These are phyloP conservation scores for Corinectria fuckeliana DNA, from an alignment of 2,329 filamentous ascomycete species.

Conservation along the genomic window DNA sequence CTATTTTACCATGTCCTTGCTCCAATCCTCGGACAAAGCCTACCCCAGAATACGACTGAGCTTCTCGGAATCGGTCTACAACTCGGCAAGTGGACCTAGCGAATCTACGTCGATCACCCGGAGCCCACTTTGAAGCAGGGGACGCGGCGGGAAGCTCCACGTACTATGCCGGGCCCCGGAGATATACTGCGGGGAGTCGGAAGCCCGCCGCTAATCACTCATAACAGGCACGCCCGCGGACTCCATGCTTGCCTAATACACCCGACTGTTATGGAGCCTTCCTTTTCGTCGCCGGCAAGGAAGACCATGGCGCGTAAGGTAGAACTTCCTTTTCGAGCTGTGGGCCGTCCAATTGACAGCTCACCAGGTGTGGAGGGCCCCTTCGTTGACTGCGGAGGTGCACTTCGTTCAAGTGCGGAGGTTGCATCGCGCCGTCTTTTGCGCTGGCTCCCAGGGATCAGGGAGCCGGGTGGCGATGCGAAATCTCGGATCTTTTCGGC, in stretches of 20 bases:
- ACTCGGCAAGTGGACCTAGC: background rate
- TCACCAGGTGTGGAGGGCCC: slow-evolving; percentile 5
- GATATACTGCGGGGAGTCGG: slow-evolving; percentile 13
- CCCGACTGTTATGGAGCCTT: background rate
- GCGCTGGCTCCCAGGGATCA: slow-evolving; percentile 10
- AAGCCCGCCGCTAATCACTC: slow-evolving; percentile 9
- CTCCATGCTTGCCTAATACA: background rate
- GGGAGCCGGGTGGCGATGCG: background rate
- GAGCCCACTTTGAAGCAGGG: background rate
- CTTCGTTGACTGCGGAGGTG: no score
- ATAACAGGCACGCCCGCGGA: background rate
- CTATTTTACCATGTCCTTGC: background rate
- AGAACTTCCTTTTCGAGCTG: background rate
- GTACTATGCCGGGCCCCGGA: background rate
- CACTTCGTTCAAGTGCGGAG: slow-evolving; percentile 8
- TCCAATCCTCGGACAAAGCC: background rate
- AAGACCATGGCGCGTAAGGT: background rate
- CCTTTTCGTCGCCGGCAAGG: background rate
- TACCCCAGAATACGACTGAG: background rate
- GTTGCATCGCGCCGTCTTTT: background rate
- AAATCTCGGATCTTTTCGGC: slow-evolving; percentile 5
- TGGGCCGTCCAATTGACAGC: slow-evolving; percentile 10
- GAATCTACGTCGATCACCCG: background rate
- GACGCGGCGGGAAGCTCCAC: background rate
- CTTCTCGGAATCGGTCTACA: background rate